A percentile compares a stretch with the other conserved stretches of the same genome.
Conservation (phyloP, 352 stramenopile genomes). For the Phytophthora tentaculata region DNA sequence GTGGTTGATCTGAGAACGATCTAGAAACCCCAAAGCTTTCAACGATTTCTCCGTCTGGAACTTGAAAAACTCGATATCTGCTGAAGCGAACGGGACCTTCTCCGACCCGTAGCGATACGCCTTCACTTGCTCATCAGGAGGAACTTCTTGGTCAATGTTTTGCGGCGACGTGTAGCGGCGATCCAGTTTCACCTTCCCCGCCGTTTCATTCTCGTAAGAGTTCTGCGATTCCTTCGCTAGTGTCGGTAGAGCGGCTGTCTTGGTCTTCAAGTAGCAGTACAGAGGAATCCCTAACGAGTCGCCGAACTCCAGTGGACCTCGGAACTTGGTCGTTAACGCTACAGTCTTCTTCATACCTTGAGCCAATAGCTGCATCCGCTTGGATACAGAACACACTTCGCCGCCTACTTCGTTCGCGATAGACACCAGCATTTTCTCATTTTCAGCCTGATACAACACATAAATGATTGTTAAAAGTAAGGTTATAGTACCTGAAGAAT, state of each 20-base stretch:
- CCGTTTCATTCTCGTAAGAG: slow-evolving; percentile 64
- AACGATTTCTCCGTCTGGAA: slow-evolving; percentile 81
- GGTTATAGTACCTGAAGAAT: background rate
- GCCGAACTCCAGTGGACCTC: slow-evolving; percentile 75
- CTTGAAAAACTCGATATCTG: slow-evolving; percentile 85
- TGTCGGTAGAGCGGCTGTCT: slow-evolving; percentile 71
- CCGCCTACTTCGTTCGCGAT: slow-evolving; percentile 74
- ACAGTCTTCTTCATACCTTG: slow-evolving; percentile 85
- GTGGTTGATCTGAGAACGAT: slow-evolving; percentile 50
- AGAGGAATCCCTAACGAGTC: slow-evolving; percentile 67
- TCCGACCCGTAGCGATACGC: slow-evolving; percentile 83
- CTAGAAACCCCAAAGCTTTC: slow-evolving; percentile 79
- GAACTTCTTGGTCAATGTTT: slow-evolving; percentile 74
- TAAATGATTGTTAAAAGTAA: background rate
- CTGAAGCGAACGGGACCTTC: slow-evolving; percentile 81
- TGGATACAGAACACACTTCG: slow-evolving; percentile 71
- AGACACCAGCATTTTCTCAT: slow-evolving; percentile 88
- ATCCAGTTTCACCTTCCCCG: slow-evolving; percentile 75
- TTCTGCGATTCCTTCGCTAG: slow-evolving; percentile 75
- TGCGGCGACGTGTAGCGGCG: slow-evolving; percentile 70
- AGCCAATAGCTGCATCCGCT: slow-evolving; percentile 74
- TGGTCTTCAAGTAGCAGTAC: slow-evolving; percentile 84
- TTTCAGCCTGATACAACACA: slow-evolving; percentile 48
- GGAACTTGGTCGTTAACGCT: slow-evolving; percentile 77
- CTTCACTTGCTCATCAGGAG: slow-evolving; percentile 77